Base-by-base conservation (phyloP, 768 basidiomycete species). In the Kwoniella bestiolae region DNA sequence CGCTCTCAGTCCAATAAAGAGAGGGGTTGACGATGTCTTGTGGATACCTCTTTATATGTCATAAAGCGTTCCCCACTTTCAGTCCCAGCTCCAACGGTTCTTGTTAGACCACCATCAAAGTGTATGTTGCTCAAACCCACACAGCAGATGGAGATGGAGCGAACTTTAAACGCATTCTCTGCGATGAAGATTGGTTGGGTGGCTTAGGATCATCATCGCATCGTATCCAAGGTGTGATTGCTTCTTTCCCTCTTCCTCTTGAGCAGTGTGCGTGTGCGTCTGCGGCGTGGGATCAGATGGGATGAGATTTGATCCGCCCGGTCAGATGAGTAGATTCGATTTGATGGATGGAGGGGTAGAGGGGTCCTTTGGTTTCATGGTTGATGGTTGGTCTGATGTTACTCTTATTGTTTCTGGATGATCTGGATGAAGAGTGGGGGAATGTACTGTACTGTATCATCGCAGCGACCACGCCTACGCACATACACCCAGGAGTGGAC, bases 341-440 rank as follows among this genome's bases (percentile, higher is more conserved):
- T 51, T 51, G 50, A 51, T 51, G 50, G 50, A 5, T 5, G n/a
- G 14, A 21, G 23, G 23, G 50, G 16, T 26, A 2, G 26, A 47
- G 26, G 50, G 50, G 50, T 51, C 50, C 50, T 51, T 51, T 51
- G 50, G 8, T 11, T 51, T 51, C 25, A 51, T 51, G 2, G 25
- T 38, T 38, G 35, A 38, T 38, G 35, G 11, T 41, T 41, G 38
- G 18, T 41, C 18, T 41, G 38, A 41, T 41, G 12, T 41, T 41
- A 16, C 18, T 41, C 38, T 41, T 41, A 16, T 41, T 41, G 5
- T 41, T 41, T 38, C n/a, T n/a, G n/a, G n/a, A 38, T 8, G 35
- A 38, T 38, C 11, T 16, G 11, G 16, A 38, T 38, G 35, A 38
- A 16, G 16, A 38, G 35, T 38, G 35, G 35, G 35, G 35, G 9